Evolutionary conservation across 768 basidiomycete genomes (phyloP).

Genomic region (Trametes cubensis): DNA sequence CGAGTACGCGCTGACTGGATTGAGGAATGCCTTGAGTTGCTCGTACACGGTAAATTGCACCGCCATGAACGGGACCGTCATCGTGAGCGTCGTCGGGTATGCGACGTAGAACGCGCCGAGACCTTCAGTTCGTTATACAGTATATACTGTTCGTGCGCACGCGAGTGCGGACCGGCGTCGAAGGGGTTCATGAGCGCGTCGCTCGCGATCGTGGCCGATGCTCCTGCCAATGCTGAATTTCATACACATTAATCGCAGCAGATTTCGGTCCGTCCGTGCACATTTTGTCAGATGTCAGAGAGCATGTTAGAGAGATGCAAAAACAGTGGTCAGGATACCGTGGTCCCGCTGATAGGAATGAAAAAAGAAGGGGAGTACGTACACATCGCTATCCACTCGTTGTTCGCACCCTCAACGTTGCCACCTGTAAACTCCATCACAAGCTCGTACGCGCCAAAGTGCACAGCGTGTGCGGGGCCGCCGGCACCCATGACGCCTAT

Average conservation of each 20-base stretch:
- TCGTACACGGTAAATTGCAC: constrained; percentile 98
- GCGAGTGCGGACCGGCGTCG: constrained; percentile 86
- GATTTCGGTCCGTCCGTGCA: neutral
- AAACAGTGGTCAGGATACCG: neutral
- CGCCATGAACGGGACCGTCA: constrained; percentile 97
- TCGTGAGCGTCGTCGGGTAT: constrained; percentile 95
- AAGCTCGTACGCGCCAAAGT: constrained; percentile 95
- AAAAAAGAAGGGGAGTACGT: too few relatives aligned
- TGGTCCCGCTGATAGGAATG: neutral
- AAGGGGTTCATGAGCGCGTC: constrained; percentile 99
- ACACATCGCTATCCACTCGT: constrained; percentile 91
- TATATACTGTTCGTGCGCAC: constrained; percentile 87
- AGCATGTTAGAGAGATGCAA: neutral
- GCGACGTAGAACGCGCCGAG: constrained; percentile 94
- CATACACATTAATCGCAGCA: neutral
- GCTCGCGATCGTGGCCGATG: constrained; percentile 89
- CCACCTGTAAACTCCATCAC: constrained; percentile 93
- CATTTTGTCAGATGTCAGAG: neutral
- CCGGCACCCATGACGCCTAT: constrained; percentile 75
- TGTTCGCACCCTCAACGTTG: constrained; percentile 63
- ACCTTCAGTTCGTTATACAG: constrained; percentile 84
- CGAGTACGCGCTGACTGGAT: constrained; percentile 85
- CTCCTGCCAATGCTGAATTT: constrained; percentile 81
- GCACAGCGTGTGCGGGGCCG: constrained; percentile 97
- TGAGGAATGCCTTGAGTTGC: constrained; percentile 82